Base-by-base conservation (phyloP, 2,329 filamentous ascomycete species). In the Gremmenia infestans region DNA sequence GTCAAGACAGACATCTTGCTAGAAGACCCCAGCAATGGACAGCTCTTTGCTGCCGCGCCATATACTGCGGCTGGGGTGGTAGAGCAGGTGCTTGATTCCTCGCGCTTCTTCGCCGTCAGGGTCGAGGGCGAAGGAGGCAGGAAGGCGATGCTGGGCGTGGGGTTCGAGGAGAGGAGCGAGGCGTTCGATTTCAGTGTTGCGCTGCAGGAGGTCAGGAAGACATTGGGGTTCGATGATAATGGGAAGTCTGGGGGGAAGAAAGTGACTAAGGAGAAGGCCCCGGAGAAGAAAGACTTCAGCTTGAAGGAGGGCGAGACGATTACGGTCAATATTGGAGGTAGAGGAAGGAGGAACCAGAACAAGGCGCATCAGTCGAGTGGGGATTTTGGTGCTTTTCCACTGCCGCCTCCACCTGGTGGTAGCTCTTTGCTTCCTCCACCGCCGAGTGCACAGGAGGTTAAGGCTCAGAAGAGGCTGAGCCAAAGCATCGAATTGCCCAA, bases 231-330 rank as follows among this genome's bases (percentile, higher is more conserved):
- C 68, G 81, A 83, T 14, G 74, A 76, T 36, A 69, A 67, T 46
- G 72, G 67, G 9, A 65, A 58, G 37, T 58, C 56, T 6, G 63
- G 64, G 50, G 70, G 56, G 42, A 64, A 65, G 60, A 61, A 72
- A 43, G 62, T 66, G 0, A 68, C 69, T 4, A 70, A 68, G 12
- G 65, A 67, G 57, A 71, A 72, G 54, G 55, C 58, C 5, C 67
- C 72, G 47, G 81, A 82, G 67, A 86, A 85, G 73, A 82, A 81
- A 62, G 91, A 96, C 67, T 91, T 91, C 68, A 92, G 88, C 66
- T 72, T 96, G 61, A 96, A 96, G 72, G 90, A 92, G 58, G 91
- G 91, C 11, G 87, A 96, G 78, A 96, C 88, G 17, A 95, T 96
- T 64, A 90, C 86, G 23, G 85, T 95, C 61, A 89, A 88, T 69